Base-by-base conservation (phyloP, 2,329 filamentous ascomycete species). In the Penicillium griseofulvum region DNA sequence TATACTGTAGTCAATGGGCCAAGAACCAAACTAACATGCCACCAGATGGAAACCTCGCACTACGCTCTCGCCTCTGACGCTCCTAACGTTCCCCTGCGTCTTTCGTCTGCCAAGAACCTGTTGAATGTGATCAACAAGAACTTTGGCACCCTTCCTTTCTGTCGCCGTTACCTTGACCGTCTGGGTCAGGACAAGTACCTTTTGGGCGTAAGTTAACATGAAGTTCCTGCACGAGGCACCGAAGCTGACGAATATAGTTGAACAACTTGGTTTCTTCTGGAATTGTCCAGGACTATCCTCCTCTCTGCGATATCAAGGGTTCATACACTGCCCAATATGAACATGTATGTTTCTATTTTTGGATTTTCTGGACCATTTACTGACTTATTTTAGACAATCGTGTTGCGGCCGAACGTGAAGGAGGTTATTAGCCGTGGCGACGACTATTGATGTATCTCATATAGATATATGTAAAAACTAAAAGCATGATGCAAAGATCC, bases 101-200 rank as follows among this genome's bases (percentile, higher is more conserved):
- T 95, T 47, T 85, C 87, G 41, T 95, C 90, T 43, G 92, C 92
- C 56, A 94, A 92, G 79, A 88, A 86, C 54, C 80, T 97, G 54
- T 80, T 96, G 64, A 94, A 83, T 67, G 87, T 91, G 31, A 97
- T 97, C 74, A 94, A 90, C 77, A 96, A 96, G 82, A 96, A 96
- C 76, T 97, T 97, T 73, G 90, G 91, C 62, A 96, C 91, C 1
- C 76, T 97, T 64, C 91, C 91, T 2, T 97, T 91, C 75, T 96
- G 91, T 74, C 83, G 92, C 60, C 86, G 92, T 64, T 97, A 96
- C 72, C 80, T 97, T 57, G 92, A 97, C 76, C 87, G 92, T 52
- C 76, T 97, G n/a, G 92, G 93, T 26, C 90, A 95, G 73, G 91
- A 97, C 58, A 96, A 96, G 75, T 97, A 97, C 71, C 83, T 96